Base-by-base conservation (phyloP, 768 basidiomycete genomes). In the Macrolepiota albuminosa region DNA sequence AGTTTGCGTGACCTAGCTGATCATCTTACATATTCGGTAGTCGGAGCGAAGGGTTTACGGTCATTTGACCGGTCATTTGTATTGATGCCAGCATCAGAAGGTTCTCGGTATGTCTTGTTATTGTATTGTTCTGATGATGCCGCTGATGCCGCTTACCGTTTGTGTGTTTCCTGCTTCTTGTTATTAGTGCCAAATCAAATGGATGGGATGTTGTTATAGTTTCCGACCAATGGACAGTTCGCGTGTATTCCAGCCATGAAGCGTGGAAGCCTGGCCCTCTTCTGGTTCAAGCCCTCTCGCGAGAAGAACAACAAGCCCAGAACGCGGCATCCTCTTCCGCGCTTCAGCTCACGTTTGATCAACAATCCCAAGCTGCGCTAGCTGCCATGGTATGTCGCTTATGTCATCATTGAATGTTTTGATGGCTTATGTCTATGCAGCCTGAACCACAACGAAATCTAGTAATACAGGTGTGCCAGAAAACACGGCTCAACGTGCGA, bases 11-110 rank as follows among this genome's bases (percentile, higher is more conserved):
- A 58, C 51, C 45, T 40, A 33, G n/a, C 47, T 62, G 29, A 42
- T 63, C 58, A 51, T 57, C 56, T 60, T 46, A 56, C 29, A 11
- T 54, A 57, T 24, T 16, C 21, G 57, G 48, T 49, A 80, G 78
- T 72, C 43, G 71, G 65, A 8, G 61, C 85, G 9, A 84, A 84
- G 56, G 95, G 94, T 11, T 75, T 93, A 26, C 84, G 96, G 49
- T 96, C 95, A 24, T 99, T 99, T 73, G 94, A 97, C 70, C 83
- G 97, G 59, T 87, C 92, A 0, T 95, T 98, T 69, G 81, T 98
- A 57, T 77, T 99, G 29, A 85, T 87, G 5, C 89, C 90, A 42
- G 88, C 95, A 3, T 74, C 85, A 29, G 85, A 88, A 54, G 90
- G 87, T 31, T 95, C 95, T 66, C 78, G 86, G 95, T 96, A 73